Evolutionary conservation across 495 filamentous ascomycete genomes (phyloP), one percentile per base, ranked within the genome.

Genomic region (Eremomyces bilateralis): DNA sequence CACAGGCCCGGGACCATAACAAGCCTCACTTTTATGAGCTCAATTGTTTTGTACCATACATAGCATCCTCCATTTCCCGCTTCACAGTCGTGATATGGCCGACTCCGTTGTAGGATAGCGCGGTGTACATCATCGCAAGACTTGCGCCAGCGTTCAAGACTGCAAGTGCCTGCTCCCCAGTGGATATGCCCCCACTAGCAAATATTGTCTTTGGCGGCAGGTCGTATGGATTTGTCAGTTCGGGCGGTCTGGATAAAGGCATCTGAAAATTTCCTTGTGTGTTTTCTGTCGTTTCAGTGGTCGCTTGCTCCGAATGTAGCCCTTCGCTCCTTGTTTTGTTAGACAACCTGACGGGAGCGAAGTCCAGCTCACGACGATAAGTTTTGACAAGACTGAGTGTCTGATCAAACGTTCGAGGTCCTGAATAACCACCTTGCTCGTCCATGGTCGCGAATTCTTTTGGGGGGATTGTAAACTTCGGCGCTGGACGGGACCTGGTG

Each of bases 341-440:
- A 31, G n/a, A 29, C 11, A 21, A 49, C 34, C 39, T 47, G 21
- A 49, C 53, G 19, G 45, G 50, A 2, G 49, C 49, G 29, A 53
- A 27, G 43, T 93, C 81, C 3, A 95, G 60, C 47, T 73, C 58
- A 29, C 64, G 63, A 21, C 82, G 65, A 53, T 94, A 95, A 36
- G 71, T 62, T 34, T 68, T 71, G 0, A 94, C 80, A 20, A 95
- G 58, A 4, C 61, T 59, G 25, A 82, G 51, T 1, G 79, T 92
- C 38, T 69, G 63, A 24, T 75, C 69, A 42, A 93, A 88, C 51
- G 90, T 63, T 51, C 76, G 74, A 2, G 85, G 88, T 10, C 88
- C 88, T 0, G 82, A 92, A 46, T 81, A 85, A 0, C 88, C 88
- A 1, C 88, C 88, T 5, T 71, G 66, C 59, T 97, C 83, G 16